Evolutionary conservation across 495 filamentous ascomycete species (phyloP).

Genomic region (Neurospora sublineolata): DNA sequence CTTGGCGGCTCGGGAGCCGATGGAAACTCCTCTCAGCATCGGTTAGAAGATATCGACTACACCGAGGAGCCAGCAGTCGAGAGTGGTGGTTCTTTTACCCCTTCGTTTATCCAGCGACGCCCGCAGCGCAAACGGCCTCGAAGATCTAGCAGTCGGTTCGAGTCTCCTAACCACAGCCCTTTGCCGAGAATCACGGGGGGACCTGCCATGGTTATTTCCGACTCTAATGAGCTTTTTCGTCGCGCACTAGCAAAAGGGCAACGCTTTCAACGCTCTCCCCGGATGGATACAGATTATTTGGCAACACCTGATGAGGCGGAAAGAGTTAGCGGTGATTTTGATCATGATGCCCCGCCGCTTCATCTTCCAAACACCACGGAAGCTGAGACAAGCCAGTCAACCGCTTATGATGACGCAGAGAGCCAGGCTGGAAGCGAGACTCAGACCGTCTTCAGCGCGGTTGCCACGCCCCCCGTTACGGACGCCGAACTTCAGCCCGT

Average conservation of each 20-base stretch:
- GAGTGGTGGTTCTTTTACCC: not conserved
- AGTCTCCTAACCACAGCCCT: conserved; percentile 25
- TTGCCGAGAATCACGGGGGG: conserved; percentile 9
- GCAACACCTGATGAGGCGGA: conserved; percentile 40
- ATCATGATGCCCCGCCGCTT: conserved; percentile 8
- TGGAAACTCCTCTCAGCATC: not conserved
- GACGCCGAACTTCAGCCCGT: conserved; percentile 41
- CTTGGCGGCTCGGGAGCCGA: conserved; percentile 31
- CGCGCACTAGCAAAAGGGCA: conserved; percentile 22
- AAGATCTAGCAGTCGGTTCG: conserved; percentile 16
- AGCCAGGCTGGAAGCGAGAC: conserved; percentile 36
- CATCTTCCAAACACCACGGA: conserved; percentile 27
- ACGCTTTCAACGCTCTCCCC: conserved; percentile 6
- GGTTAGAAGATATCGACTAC: not conserved
- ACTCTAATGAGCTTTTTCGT: conserved; percentile 12
- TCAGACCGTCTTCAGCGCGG: conserved; percentile 39
- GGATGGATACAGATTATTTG: conserved; percentile 21
- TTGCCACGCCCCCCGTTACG: conserved; percentile 46
- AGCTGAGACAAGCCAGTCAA: conserved; percentile 32
- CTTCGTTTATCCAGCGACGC: not conserved
- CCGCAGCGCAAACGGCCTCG: conserved; percentile 5
- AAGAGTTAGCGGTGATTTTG: conserved; percentile 9
- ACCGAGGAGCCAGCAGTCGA: not conserved
- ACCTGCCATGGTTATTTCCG: not conserved
- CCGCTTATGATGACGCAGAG: conserved; percentile 33